Conservation (phyloP, 805 yeast genomes). For the Yarrowia divulgata region DNA sequence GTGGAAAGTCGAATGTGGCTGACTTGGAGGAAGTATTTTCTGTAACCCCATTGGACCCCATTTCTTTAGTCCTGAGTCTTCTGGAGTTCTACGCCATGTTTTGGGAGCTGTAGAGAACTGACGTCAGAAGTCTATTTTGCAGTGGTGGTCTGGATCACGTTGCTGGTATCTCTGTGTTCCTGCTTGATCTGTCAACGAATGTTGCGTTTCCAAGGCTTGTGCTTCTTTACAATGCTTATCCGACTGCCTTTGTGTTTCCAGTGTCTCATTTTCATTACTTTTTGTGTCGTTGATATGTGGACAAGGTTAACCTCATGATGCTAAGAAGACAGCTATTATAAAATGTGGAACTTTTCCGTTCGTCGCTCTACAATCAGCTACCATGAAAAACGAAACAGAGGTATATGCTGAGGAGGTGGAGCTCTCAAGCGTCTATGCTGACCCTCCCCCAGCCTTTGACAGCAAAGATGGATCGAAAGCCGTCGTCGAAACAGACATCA, state of each 20-base stretch:
- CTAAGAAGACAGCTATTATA: neutral
- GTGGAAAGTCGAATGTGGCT: neutral
- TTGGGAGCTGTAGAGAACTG: neutral
- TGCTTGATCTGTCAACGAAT: neutral
- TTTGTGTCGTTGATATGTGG: neutral
- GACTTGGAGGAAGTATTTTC: neutral
- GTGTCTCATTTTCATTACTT: neutral
- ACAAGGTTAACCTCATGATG: conserved; percentile 14
- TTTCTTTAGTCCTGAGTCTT: neutral
- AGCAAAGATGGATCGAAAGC: neutral
- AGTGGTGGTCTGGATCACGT: neutral
- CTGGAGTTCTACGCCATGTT: neutral
- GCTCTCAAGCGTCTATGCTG: neutral
- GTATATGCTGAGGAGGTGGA: conserved; percentile 4
- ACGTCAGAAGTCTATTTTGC: neutral
- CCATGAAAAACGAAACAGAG: conserved; percentile 11
- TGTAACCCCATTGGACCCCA: too few relatives aligned
- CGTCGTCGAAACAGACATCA: neutral
- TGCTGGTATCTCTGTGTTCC: neutral
- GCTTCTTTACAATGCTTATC: neutral
- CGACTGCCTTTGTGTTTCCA: neutral
- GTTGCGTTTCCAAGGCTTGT: neutral
- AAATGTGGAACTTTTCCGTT: conserved; percentile 7
- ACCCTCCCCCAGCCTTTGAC: conserved; percentile 2
- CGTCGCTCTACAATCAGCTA: neutral